Base-by-base conservation (phyloP, 768 basidiomycete genomes). In the Rhizopogon vesiculosus region DNA sequence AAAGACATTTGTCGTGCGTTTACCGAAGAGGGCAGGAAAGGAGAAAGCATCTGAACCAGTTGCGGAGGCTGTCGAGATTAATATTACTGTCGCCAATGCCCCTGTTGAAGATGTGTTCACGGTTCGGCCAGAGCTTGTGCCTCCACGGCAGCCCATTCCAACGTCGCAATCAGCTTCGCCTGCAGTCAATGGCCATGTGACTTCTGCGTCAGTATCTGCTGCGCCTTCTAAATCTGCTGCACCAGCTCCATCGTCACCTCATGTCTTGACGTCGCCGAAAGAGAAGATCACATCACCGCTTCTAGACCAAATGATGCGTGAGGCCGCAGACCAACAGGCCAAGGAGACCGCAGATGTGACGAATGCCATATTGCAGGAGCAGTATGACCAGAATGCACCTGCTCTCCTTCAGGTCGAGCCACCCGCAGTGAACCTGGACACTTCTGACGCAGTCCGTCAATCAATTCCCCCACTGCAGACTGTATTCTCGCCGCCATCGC, bases 31-130 rank as follows among this genome's bases (percentile, higher is more conserved):
- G 42, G 51, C 64, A 41, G 70, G 64, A 42, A 76, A 75, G 62
- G 76, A 72, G 60, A 73, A 74, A 53, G 67, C 55, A 3, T 31
- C 59, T 2, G 66, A 67, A 31, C 59, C 55, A 5, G 41, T 56
- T 39, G 55, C 33, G 6, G 46, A 60, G 18, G 61, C 65, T 25
- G 60, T 64, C 41, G 62, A 63, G 31, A 42, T 64, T 3, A 58
- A 65, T 9, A 61, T 68, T 3, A 64, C 71, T 3, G 62, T 62
- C 9, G 69, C 67, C 44, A 78, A 79, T 56, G 66, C 72, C 16
- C 70, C 74, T 13, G 65, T 78, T 48, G 82, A 85, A 58, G 83
- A 84, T 38, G 74, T 81, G 29, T 84, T 84, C 62, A 80, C 76
- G 33, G 81, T 84, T n/a, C 70, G 78, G 54, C 80, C 82, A 2